Evolutionary conservation across 805 yeast species (phyloP), one percentile per base, ranked within the genome.

Genomic region (Candida hungchunana): DNA sequence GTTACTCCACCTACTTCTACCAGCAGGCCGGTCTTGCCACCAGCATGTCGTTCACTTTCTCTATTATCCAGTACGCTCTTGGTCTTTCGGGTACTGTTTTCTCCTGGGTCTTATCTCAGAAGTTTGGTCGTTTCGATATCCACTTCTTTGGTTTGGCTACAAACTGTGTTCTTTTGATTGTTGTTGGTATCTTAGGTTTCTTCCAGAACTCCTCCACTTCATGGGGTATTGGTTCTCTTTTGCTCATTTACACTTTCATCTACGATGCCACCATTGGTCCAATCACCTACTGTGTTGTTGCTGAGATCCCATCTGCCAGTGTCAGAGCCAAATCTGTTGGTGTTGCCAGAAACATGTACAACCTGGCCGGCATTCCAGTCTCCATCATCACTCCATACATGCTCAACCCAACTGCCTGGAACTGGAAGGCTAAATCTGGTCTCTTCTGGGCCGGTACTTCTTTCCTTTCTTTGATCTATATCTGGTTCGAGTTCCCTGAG

Each of bases 401-500:
- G 66, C 50, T 71, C 35, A 72, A 69, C 40, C 69, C 73, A 9
- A 53, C 56, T 8, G 60, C 62, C 17, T 69, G 68, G 43, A 61
- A 71, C 41, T 56, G 65, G 64, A 59, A 62, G 21, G 69, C 69
- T 8, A 68, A 67, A 41, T 63, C 70, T 26, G 72, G 64, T 4
- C 64, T 65, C 42, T 53, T 71, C 38, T 71, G 68, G 62, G 69
- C 66, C 30, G 76, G 64, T 0, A 47, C 52, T 11, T 51, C 59
- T 14, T 26, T 60, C 5, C 3, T 56, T 9, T 48, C 60, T 13
- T 14, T 63, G 11, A 37, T 61, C 24, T 73, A 73, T 71, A 51
- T 57, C 22, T 73, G 60, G 60, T 71, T 72, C 53, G 67, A 69
- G 37, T 62, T 75, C 43, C 82, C 83, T 9, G 83, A 77, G 53